These are phyloP conservation scores for Starmerella ratchasimensis DNA, from an alignment of 805 yeast species.

Conservation along the genomic window DNA sequence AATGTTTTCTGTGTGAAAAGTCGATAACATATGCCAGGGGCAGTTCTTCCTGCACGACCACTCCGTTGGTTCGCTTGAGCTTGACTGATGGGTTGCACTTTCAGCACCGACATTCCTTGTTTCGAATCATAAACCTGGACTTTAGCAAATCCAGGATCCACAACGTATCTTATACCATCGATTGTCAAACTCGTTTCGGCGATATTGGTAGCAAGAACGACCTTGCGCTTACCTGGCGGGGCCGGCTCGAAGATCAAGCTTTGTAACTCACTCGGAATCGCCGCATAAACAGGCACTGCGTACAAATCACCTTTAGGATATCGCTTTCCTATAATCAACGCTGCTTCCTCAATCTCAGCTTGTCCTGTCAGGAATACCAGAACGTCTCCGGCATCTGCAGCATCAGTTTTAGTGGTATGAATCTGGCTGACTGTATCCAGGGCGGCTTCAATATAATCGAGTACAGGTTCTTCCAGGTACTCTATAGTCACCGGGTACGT, in stretches of 20 bases:
- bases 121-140: constrained; percentile 79
- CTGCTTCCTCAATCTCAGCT: constrained; percentile 87
- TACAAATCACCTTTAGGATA: constrained; percentile 46
- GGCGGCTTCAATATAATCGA: constrained; percentile 82
- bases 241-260: constrained; percentile 74
- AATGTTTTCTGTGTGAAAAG: constrained; percentile 76
- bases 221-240: constrained; percentile 64
- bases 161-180: constrained; percentile 87
- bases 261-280: constrained; percentile 76
- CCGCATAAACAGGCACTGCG: constrained; percentile 81
- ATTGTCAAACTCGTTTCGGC: constrained; percentile 96
- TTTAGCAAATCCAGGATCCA: constrained; percentile 91
- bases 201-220: constrained; percentile 87
- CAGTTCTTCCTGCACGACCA: constrained; percentile 96
- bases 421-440: constrained; percentile 77
- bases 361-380: constrained; percentile 89
- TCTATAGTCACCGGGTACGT: constrained; percentile 81
- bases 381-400: constrained; percentile 48
- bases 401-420: constrained; percentile 46
- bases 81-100: constrained; percentile 76
- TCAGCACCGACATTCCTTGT: constrained; percentile 76
- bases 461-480: constrained; percentile 76
- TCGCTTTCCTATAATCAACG: constrained; percentile 42
- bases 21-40: constrained; percentile 90
- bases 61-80: constrained; percentile 96